A percentile compares a stretch with the other conserved stretches of the same genome.
Conservation (phyloP, 345 rosid genomes). For the Gossypium herbaceum region DNA sequence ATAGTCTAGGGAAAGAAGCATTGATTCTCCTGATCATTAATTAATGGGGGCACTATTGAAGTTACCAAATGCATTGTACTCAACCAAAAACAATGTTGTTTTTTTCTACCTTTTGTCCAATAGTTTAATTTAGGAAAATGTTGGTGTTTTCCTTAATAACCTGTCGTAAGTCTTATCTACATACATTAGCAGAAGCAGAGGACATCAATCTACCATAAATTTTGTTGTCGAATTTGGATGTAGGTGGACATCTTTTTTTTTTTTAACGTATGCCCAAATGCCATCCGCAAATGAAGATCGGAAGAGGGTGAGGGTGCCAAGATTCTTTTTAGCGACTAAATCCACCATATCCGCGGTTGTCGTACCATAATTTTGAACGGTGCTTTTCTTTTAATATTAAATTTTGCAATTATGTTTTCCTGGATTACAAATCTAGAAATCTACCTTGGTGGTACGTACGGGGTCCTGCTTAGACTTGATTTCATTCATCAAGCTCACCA, state of each 20-base stretch:
- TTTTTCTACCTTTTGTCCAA: background rate
- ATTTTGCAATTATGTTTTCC: background rate
- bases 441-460: background rate
- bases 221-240: background rate
- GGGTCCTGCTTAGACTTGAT: background rate
- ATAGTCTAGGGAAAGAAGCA: background rate
- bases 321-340: conserved; percentile 7
- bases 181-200: background rate
- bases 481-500: too few species aligned
- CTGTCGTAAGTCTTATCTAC: background rate
- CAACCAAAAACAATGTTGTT: background rate
- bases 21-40: background rate
- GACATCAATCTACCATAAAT: conserved; percentile 19
- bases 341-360: background rate
- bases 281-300: background rate
- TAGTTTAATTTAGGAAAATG: background rate
- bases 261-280: background rate
- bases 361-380: background rate
- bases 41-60: background rate
- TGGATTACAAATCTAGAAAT: background rate
- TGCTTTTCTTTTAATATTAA: background rate
- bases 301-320: background rate
- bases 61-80: background rate
- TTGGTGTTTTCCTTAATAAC: background rate
- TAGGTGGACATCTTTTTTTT: background rate